These are phyloP conservation scores for Yamadazyma atlantica DNA, from an alignment of 1,139 yeast genomes.

Conservation along the genomic window DNA sequence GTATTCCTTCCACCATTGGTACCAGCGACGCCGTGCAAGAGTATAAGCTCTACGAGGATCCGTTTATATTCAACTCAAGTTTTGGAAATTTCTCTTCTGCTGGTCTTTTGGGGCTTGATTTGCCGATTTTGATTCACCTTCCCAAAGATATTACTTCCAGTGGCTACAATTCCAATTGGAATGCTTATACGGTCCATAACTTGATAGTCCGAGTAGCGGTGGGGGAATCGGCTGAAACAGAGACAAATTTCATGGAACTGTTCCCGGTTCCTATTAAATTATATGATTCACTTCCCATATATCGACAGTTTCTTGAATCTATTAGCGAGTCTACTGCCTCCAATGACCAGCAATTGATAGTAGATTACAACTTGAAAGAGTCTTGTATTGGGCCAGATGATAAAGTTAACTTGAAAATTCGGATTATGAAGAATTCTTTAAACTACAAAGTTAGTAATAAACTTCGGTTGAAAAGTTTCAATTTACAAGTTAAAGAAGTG, in stretches of 20 bases:
- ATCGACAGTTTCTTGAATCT: slow-evolving; percentile 55
- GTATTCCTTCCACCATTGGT: slow-evolving; percentile 42
- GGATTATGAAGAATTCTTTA: slow-evolving; percentile 36
- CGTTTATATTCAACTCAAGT: slow-evolving; percentile 37
- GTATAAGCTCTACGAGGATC: slow-evolving; percentile 35
- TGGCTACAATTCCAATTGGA: slow-evolving; percentile 40
- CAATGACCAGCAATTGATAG: slow-evolving; percentile 40
- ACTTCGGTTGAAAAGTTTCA: slow-evolving; percentile 44
- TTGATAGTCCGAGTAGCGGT: slow-evolving; percentile 34
- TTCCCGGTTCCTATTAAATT: slow-evolving; percentile 51
- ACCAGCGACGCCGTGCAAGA: slow-evolving; percentile 39
- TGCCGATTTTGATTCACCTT: slow-evolving; percentile 60
- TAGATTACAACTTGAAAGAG: slow-evolving; percentile 43
- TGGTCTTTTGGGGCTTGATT: slow-evolving; percentile 50
- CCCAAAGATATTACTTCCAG: slow-evolving; percentile 53
- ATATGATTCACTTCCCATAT: slow-evolving; percentile 54
- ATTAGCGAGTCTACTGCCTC: slow-evolving; percentile 37
- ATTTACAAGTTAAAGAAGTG: slow-evolving; percentile 52
- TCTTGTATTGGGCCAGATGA: slow-evolving; percentile 55
- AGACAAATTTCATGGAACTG: slow-evolving; percentile 28
- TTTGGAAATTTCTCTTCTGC: slow-evolving; percentile 35
- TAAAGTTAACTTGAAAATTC: slow-evolving; percentile 36
- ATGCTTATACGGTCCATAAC: slow-evolving; percentile 39
- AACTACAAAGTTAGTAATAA: slow-evolving; percentile 34
- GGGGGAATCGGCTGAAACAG: slow-evolving; percentile 35